Evolutionary conservation across 2,329 filamentous ascomycete species (phyloP).

Genomic region (Xylaria arbuscula): DNA sequence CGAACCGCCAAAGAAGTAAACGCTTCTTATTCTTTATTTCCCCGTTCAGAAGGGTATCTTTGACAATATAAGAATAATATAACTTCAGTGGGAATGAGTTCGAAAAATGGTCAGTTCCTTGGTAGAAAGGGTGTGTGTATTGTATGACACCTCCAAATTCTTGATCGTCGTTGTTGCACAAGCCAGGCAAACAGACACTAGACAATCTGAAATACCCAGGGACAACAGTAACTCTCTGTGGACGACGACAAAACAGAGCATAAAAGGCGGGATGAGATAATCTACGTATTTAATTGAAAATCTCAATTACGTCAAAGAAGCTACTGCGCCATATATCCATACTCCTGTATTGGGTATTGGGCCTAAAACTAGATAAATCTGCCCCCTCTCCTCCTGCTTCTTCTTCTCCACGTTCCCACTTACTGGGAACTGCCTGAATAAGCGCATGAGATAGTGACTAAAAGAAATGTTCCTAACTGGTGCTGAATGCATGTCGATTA

Average conservation of each 20-base stretch:
- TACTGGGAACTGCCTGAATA: background rate
- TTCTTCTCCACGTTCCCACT: constrained; percentile 5
- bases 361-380: background rate
- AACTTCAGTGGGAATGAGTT: background rate
- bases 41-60: background rate
- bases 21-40: background rate
- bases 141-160: background rate
- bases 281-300: background rate
- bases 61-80: background rate
- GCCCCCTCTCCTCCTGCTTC: background rate
- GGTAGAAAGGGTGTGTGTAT: background rate
- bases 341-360: too few relatives aligned
- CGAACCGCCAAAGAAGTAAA: background rate
- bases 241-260: background rate
- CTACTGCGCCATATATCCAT: background rate
- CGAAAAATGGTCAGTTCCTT: background rate
- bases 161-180: background rate
- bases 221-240: too few relatives aligned
- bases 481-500: constrained; percentile 49
- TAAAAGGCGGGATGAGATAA: constrained; percentile 2
- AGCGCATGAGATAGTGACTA: too few relatives aligned
- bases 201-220: background rate
- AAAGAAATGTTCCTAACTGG: constrained; percentile 39
- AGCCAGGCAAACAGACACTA: background rate
- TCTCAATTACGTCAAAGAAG: constrained; percentile 12